Conservation (phyloP, 805 yeast species). For the Saccharomycopsis malanga region DNA sequence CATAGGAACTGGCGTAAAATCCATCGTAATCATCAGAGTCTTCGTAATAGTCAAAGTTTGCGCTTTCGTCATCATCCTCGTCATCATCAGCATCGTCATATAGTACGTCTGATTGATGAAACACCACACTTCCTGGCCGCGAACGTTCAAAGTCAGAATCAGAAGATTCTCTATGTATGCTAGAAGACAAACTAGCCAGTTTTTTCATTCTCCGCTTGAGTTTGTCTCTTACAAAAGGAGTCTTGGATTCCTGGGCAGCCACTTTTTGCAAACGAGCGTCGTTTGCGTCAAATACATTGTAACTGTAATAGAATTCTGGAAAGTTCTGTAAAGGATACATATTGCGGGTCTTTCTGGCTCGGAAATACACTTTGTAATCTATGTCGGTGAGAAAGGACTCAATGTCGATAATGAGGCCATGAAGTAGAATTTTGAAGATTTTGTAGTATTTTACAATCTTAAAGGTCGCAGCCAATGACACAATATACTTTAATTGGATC, state of each 20-base stretch:
- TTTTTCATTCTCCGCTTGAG: neutral
- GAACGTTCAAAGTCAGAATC: conserved; percentile 6
- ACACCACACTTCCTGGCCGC: no score
- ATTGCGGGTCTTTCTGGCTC: conserved; percentile 4
- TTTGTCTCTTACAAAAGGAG: neutral
- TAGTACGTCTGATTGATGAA: neutral
- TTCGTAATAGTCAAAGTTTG: neutral
- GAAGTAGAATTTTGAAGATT: conserved; percentile 15
- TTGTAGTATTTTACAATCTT: conserved; percentile 11
- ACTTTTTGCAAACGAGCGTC: neutral
- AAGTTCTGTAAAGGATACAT: neutral
- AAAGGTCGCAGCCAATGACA: conserved; percentile 7
- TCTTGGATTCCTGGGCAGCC: neutral
- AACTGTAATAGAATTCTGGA: conserved; percentile 9
- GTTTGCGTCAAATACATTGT: neutral
- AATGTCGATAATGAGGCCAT: conserved; percentile 17
- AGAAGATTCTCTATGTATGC: neutral
- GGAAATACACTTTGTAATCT: conserved; percentile 4
- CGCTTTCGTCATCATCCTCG: conserved; percentile 7
- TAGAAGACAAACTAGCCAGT: neutral
- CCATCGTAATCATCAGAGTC: conserved; percentile 7
- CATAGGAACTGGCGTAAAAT: neutral
- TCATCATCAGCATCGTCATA: conserved; percentile 7
- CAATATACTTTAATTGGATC: conserved; percentile 11
- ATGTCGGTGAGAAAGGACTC: conserved; percentile 17